Percentiles rank a stretch among this genome's conserved stretches.
These are phyloP conservation scores for Aspergillus tamarii DNA, from an alignment of 2,329 filamentous ascomycete genomes.

Conservation along the genomic window DNA sequence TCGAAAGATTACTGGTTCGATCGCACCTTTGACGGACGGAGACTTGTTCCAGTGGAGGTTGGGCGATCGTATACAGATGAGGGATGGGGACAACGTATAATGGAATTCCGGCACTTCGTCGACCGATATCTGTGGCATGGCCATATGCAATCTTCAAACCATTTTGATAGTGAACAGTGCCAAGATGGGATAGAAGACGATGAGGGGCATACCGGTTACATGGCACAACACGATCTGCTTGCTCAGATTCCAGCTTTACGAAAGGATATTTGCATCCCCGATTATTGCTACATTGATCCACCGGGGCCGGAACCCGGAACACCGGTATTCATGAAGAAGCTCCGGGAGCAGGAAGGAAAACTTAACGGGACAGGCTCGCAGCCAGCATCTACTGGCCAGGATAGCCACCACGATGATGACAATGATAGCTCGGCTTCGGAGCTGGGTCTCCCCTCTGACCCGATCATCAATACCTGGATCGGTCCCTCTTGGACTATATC, in stretches of 20 bases:
- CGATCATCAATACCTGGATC: slow-evolving; percentile 88
- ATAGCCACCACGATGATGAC: neutral
- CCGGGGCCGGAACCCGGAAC: slow-evolving; percentile 58
- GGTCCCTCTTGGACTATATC: slow-evolving; percentile 87
- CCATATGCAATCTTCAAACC: neutral
- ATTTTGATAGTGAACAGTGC: neutral
- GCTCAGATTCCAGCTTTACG: slow-evolving; percentile 76
- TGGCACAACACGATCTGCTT: slow-evolving; percentile 90
- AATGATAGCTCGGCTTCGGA: slow-evolving; percentile 16
- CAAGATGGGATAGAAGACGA: slow-evolving; percentile 15
- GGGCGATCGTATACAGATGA: slow-evolving; percentile 86
- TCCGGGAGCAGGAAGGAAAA: slow-evolving; percentile 26
- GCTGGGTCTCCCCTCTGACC: slow-evolving; percentile 46
- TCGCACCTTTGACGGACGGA: slow-evolving; percentile 72
- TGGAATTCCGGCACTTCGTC: slow-evolving; percentile 75
- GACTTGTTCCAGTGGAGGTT: slow-evolving; percentile 83
- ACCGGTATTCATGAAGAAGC: slow-evolving; percentile 47
- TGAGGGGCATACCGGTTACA: slow-evolving; percentile 65
- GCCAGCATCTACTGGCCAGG: neutral
- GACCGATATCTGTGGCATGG: slow-evolving; percentile 57
- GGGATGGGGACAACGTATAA: slow-evolving; percentile 80
- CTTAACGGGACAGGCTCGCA: slow-evolving; percentile 2
- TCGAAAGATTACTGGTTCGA: slow-evolving; percentile 73
- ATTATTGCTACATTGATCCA: slow-evolving; percentile 78
- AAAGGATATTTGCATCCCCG: slow-evolving; percentile 76